Percentiles rank a stretch among this genome's conserved stretches.
These are phyloP conservation scores for Phytophthora pinifolia DNA, from an alignment of 352 stramenopile species.

Conservation along the genomic window DNA sequence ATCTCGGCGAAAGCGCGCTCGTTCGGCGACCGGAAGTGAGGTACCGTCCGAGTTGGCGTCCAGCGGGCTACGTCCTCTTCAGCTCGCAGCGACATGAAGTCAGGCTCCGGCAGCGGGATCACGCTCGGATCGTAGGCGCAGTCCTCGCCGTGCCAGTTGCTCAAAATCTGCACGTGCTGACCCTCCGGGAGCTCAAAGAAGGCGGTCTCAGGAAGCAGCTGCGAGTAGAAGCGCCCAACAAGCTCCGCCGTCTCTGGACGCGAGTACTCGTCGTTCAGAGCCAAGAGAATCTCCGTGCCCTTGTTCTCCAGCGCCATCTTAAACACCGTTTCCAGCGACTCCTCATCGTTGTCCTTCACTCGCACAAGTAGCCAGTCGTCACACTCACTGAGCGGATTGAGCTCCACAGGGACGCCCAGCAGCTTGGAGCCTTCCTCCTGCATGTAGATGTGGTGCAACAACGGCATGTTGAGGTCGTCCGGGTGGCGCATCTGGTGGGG, in stretches of 20 bases:
- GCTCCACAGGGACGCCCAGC: conserved; percentile 64
- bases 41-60: conserved; percentile 19
- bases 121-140: conserved; percentile 60
- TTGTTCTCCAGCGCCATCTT: conserved; percentile 46
- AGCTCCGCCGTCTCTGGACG: conserved; percentile 49
- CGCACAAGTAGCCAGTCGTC: conserved; percentile 82
- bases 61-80: conserved; percentile 18
- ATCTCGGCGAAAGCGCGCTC: conserved; percentile 41
- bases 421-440: conserved; percentile 64
- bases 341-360: conserved; percentile 55
- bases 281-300: conserved; percentile 60
- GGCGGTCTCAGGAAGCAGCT: conserved; percentile 50
- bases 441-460: conserved; percentile 88
- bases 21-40: conserved; percentile 33
- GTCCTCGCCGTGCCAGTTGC: conserved; percentile 72
- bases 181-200: conserved; percentile 66
- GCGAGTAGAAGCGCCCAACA: conserved; percentile 58
- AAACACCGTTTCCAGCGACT: conserved; percentile 34
- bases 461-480: conserved; percentile 78
- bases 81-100: conserved; percentile 28
- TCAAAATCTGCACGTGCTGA: conserved; percentile 47
- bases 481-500: conserved; percentile 62
- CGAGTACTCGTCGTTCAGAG: conserved; percentile 83
- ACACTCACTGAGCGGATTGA: conserved; percentile 69
- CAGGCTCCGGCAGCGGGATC: conserved; percentile 37